Conservation (phyloP, 1,284 basidiomycete species). For the Ustilago loliicola region DNA sequence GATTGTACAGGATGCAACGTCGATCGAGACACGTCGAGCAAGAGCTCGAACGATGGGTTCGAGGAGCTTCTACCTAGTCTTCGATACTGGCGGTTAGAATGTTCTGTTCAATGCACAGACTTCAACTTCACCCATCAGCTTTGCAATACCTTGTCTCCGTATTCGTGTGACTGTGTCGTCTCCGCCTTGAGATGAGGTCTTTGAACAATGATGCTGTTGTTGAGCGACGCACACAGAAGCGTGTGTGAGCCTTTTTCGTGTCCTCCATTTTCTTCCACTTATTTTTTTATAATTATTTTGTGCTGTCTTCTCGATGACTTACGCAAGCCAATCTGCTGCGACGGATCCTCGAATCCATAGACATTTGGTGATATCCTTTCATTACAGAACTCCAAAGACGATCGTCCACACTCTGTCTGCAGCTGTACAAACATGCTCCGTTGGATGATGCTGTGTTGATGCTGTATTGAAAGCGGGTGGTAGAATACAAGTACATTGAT, state of each 20-base stretch:
- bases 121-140: too few relatives aligned
- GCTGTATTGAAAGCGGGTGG: neutral
- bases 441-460: neutral
- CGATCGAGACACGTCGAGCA: slow-evolving; percentile 49
- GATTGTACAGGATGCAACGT: slow-evolving; percentile 26
- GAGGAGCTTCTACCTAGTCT: slow-evolving; percentile 25
- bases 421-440: neutral
- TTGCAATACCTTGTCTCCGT: too few relatives aligned
- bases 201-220: too few relatives aligned
- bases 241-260: neutral
- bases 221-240: too few relatives aligned
- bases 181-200: too few relatives aligned
- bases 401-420: neutral
- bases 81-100: neutral
- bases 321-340: too few relatives aligned
- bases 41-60: slow-evolving; percentile 45
- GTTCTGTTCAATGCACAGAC: neutral
- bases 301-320: too few relatives aligned
- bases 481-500: slow-evolving; percentile 1
- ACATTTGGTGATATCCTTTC: neutral
- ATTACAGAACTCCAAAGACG: too few relatives aligned
- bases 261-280: too few relatives aligned
- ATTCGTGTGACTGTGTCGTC: too few relatives aligned
- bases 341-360: neutral
- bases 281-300: too few relatives aligned